Percentiles rank a stretch among this genome's conserved stretches.
Evolutionary conservation across 2,329 filamentous ascomycete genomes (phyloP).

Genomic region (Microsporum canis): DNA sequence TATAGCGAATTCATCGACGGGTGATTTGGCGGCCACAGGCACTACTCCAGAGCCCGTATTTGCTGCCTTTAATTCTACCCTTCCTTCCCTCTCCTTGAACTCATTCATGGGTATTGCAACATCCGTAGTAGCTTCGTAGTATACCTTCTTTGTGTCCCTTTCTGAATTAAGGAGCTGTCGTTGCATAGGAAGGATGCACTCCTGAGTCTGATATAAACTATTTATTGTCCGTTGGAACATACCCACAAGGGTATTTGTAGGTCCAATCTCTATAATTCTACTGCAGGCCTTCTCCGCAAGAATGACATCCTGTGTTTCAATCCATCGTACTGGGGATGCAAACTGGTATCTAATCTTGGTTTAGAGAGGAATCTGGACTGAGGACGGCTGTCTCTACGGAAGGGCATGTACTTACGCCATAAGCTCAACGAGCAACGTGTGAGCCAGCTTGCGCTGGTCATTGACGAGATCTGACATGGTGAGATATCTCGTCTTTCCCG

Average conservation of each 20-base stretch:
- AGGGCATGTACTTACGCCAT: neutral
- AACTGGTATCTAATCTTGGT: slow-evolving; percentile 18
- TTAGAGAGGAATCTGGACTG: neutral
- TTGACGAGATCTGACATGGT: neutral
- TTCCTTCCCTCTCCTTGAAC: neutral
- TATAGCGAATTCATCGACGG: neutral
- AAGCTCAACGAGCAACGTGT: neutral
- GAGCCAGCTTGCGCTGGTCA: neutral
- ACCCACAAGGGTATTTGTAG: slow-evolving; percentile 25
- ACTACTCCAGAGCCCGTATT: neutral
- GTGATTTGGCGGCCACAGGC: neutral
- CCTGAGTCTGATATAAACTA: slow-evolving; percentile 15
- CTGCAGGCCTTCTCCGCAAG: slow-evolving; percentile 19
- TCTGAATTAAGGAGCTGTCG: slow-evolving; percentile 19
- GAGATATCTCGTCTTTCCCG: neutral
- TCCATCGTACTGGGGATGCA: slow-evolving; percentile 20
- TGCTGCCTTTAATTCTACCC: neutral
- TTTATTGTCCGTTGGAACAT: slow-evolving; percentile 30
- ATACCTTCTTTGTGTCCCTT: slow-evolving; percentile 17
- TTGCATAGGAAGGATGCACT: slow-evolving; percentile 15
- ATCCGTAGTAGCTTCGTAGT: slow-evolving; percentile 12
- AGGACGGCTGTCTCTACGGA: neutral
- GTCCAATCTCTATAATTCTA: slow-evolving; percentile 32
- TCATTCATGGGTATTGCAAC: neutral
- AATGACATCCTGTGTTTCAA: slow-evolving; percentile 29